Evolutionary conservation across 148 eudicot species (phyloP).

Genomic region (Simmondsia chinensis): DNA sequence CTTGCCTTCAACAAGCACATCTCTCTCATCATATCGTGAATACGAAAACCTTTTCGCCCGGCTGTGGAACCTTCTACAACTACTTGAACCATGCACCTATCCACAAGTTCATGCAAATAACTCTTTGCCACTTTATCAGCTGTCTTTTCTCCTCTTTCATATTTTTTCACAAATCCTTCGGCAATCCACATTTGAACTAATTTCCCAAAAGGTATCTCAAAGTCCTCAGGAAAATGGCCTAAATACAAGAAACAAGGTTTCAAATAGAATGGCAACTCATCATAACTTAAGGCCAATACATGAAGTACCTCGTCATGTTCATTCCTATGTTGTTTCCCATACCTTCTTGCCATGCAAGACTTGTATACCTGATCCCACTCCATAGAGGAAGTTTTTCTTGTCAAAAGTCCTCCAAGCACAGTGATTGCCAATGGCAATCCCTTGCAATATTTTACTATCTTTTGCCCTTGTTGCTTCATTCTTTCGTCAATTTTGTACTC

Average conservation of each 20-base stretch:
- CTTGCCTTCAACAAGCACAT: conserved; percentile 8
- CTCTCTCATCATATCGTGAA: conserved; percentile 19
- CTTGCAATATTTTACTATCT: background rate
- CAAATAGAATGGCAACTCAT: conserved; percentile 16
- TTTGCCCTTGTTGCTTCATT: background rate
- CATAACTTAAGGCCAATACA: conserved; percentile 13
- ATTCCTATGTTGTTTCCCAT: no score
- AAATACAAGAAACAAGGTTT: conserved; percentile 33
- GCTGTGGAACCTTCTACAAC: background rate
- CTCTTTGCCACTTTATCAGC: conserved; percentile 2
- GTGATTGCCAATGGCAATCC: conserved; percentile 6
- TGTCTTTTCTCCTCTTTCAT: background rate
- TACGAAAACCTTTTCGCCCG: conserved; percentile 7
- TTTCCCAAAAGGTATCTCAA: conserved; percentile 10
- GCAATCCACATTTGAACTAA: conserved; percentile 24
- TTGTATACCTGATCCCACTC: conserved; percentile 3
- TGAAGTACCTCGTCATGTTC: background rate
- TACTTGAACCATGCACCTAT: conserved; percentile 25
- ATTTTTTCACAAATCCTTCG: conserved; percentile 22
- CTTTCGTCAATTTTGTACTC: background rate
- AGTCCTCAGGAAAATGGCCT: conserved; percentile 14
- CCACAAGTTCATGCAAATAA: conserved; percentile 20
- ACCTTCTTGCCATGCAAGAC: background rate
- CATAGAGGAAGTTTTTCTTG: background rate
- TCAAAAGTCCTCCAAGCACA: conserved; percentile 11